A percentile compares a stretch with the other conserved stretches of the same genome.
Conservation (phyloP, 306 rosid species). For the Ormosia semicastrata region DNA sequence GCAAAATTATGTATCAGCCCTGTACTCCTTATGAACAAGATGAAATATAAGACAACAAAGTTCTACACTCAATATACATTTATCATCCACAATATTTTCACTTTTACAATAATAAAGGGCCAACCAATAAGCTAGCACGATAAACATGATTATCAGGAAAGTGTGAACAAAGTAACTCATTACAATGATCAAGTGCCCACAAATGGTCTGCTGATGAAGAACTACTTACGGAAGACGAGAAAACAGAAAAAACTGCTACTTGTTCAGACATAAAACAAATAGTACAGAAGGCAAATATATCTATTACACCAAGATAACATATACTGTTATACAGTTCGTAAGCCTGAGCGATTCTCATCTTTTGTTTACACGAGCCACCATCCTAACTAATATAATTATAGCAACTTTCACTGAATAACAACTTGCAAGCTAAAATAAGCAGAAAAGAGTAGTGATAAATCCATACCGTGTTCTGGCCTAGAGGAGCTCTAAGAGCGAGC, state of each 20-base stretch:
- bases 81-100: background rate
- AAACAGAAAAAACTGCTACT: background rate
- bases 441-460: background rate
- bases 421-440: background rate
- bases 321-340: background rate
- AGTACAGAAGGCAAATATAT: background rate
- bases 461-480: conserved; percentile 64
- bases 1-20: background rate
- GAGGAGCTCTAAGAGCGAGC: conserved; percentile 62
- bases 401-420: background rate
- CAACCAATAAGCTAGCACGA: background rate
- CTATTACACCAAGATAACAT: background rate
- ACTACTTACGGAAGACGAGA: background rate
- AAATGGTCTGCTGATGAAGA: background rate
- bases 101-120: background rate
- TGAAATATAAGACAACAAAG: background rate
- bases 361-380: background rate
- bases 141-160: background rate
- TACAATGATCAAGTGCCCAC: background rate
- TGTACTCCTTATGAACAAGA: background rate
- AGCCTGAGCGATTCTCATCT: background rate
- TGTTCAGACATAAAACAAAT: background rate
- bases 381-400: background rate
- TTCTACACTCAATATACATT: background rate
- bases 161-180: background rate